phyloP scores from a whole-genome alignment of 2,329 filamentous ascomycete species.

The Clarireedia hainanense region DNA sequence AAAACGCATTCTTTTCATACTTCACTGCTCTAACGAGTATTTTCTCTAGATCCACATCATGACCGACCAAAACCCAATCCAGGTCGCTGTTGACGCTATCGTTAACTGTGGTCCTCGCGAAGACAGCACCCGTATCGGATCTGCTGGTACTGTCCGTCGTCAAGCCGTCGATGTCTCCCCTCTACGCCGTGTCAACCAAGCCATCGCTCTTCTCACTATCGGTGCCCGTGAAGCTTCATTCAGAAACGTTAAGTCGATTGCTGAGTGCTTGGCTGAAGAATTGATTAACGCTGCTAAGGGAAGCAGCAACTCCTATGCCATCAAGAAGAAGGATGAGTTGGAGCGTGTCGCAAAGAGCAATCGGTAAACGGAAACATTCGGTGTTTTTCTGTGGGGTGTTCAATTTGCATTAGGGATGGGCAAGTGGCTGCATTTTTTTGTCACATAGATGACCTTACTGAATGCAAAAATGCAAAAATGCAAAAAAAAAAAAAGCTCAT shows the following conservation, averaged over 20 bases:
- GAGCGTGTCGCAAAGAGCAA: slow-evolving; percentile 99
- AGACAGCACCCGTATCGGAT: slow-evolving; percentile 99
- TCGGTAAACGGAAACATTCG: slow-evolving; percentile 63
- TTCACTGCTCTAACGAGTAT: slow-evolving; percentile 7
- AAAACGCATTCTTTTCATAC: slow-evolving; percentile 5
- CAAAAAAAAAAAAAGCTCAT: slow-evolving; percentile 8
- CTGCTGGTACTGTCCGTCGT: slow-evolving; percentile 98
- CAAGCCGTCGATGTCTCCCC: slow-evolving; percentile 99
- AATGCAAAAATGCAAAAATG: neutral
- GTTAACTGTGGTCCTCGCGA: slow-evolving; percentile 99
- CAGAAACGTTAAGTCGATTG: slow-evolving; percentile 99
- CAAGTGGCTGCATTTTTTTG: slow-evolving; percentile 27
- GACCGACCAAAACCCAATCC: slow-evolving; percentile 99
- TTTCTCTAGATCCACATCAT: slow-evolving; percentile 88
- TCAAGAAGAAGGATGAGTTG: slow-evolving; percentile 99
- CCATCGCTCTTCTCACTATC: slow-evolving; percentile 96
- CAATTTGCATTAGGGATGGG: slow-evolving; percentile 27
- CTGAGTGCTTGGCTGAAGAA: slow-evolving; percentile 99
- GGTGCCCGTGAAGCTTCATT: slow-evolving; percentile 98
- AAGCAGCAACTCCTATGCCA: slow-evolving; percentile 99
- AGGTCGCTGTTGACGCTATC: slow-evolving; percentile 98
- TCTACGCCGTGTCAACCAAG: slow-evolving; percentile 99
- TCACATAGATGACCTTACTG: slow-evolving; percentile 23
- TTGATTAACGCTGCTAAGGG: slow-evolving; percentile 99
- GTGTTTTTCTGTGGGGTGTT: slow-evolving; percentile 25